Evolutionary conservation across 805 yeast species (phyloP).

Genomic region (Myxozyma vanderwaltii): DNA sequence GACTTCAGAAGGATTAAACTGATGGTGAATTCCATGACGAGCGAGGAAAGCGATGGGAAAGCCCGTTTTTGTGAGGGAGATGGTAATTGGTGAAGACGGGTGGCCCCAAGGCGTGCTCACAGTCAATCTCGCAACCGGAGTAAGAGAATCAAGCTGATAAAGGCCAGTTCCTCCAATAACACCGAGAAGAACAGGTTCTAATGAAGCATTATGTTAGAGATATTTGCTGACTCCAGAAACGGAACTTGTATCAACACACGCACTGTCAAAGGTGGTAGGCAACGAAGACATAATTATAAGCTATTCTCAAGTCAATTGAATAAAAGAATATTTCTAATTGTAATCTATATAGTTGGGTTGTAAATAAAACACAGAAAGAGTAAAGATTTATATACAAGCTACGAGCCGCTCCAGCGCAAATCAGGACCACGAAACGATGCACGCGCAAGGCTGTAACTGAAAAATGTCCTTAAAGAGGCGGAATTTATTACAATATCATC

Average conservation of each 20-base stretch:
- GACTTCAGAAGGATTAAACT: slow-evolving; percentile 85
- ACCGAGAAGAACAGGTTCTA: slow-evolving; percentile 74
- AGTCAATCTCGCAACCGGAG: slow-evolving; percentile 81
- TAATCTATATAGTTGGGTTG: neutral
- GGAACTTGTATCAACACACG: neutral
- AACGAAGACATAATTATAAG: slow-evolving; percentile 17
- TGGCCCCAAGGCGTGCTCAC: slow-evolving; percentile 96
- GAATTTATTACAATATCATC: neutral
- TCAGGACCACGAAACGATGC: neutral
- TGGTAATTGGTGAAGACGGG: slow-evolving; percentile 92
- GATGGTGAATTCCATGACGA: slow-evolving; percentile 91
- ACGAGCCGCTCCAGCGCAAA: slow-evolving; percentile 8
- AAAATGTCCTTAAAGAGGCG: neutral
- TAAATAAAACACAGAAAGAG: neutral
- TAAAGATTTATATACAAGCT: neutral
- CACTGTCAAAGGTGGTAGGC: slow-evolving; percentile 38
- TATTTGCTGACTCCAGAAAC: neutral
- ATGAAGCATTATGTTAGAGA: neutral
- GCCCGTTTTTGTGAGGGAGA: slow-evolving; percentile 74
- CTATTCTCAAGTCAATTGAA: neutral
- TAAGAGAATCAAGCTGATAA: slow-evolving; percentile 77
- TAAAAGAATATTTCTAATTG: neutral
- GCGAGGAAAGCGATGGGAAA: slow-evolving; percentile 91
- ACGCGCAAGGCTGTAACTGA: neutral
- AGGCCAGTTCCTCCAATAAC: slow-evolving; percentile 99